A percentile compares a stretch with the other conserved stretches of the same genome.
Conservation (phyloP, 257 asterid genomes). For the Solanum rostratum region DNA sequence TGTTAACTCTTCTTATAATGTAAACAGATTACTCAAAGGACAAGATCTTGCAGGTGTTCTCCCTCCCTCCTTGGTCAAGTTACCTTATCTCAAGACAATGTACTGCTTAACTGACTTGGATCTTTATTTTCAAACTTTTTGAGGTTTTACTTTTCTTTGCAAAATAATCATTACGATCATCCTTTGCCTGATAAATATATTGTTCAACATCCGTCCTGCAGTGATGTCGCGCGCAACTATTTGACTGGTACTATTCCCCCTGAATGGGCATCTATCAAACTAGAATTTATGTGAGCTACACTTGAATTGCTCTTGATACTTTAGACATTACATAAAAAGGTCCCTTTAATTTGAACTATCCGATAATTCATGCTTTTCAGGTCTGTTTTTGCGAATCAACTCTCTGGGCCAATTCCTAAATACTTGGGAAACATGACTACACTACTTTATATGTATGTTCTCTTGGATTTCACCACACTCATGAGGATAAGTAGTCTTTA, state of each 20-base stretch:
- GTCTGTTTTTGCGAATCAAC: background rate
- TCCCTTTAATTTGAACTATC: background rate
- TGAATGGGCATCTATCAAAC: slow-evolving; percentile 53
- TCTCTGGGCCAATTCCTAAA: slow-evolving; percentile 6
- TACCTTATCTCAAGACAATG: slow-evolving; percentile 48
- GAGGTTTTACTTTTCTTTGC: background rate
- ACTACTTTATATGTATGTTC: slow-evolving; percentile 1
- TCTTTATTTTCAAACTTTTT: background rate
- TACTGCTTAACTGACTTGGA: background rate
- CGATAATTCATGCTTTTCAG: background rate
- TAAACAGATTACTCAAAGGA: slow-evolving; percentile 30
- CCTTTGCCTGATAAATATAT: background rate
- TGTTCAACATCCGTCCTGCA: background rate
- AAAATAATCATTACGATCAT: background rate
- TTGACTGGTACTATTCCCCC: slow-evolving; percentile 59
- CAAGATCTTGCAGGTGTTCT: slow-evolving; percentile 44
- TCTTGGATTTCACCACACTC: background rate
- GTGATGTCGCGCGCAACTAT: slow-evolving; percentile 50
- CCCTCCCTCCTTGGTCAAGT: slow-evolving; percentile 40
- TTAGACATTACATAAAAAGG: background rate
- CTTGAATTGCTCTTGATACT: background rate
- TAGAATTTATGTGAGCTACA: slow-evolving; percentile 29
- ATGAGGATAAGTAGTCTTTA: background rate
- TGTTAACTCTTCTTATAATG: background rate
- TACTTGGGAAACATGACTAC: slow-evolving; percentile 2